A percentile compares a stretch with the other conserved stretches of the same genome.
These are phyloP conservation scores for Juglanconis juglandina DNA, from an alignment of 2,329 filamentous ascomycete species.

Conservation along the genomic window DNA sequence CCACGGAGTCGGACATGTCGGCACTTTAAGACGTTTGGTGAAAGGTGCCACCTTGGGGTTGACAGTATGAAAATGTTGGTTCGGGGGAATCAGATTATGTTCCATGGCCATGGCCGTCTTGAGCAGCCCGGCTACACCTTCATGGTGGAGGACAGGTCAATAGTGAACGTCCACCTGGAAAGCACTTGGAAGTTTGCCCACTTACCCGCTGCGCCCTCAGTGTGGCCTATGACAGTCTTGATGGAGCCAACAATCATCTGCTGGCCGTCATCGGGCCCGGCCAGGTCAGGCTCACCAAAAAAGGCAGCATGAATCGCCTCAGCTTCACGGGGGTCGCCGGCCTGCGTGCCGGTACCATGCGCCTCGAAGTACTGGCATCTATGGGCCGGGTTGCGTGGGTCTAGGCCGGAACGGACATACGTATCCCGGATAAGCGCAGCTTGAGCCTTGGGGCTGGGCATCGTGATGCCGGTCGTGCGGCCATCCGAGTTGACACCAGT, in stretches of 20 bases:
- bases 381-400: conserved; percentile 28
- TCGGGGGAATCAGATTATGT: conserved; percentile 32
- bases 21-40: conserved; percentile 23
- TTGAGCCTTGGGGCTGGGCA: conserved; percentile 47
- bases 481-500: conserved; percentile 50
- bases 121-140: conserved; percentile 33
- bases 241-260: conserved; percentile 31
- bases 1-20: conserved; percentile 22
- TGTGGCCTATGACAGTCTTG: conserved; percentile 37
- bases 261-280: not conserved
- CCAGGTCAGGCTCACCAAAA: conserved; percentile 21
- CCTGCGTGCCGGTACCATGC: conserved; percentile 38
- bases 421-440: conserved; percentile 39
- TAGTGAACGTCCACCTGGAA: no score
- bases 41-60: conserved; percentile 32
- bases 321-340: conserved; percentile 40
- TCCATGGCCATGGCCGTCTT: conserved; percentile 34
- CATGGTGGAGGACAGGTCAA: no score
- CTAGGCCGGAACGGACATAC: conserved; percentile 40
- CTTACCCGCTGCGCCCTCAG: conserved; percentile 37
- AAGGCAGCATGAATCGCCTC: conserved; percentile 39
- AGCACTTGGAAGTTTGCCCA: no score
- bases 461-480: conserved; percentile 47
- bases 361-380: conserved; percentile 46
- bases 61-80: conserved; percentile 31